These are phyloP conservation scores for Scutellaria galericulata DNA, from an alignment of 257 asterid genomes.

Conservation along the genomic window DNA sequence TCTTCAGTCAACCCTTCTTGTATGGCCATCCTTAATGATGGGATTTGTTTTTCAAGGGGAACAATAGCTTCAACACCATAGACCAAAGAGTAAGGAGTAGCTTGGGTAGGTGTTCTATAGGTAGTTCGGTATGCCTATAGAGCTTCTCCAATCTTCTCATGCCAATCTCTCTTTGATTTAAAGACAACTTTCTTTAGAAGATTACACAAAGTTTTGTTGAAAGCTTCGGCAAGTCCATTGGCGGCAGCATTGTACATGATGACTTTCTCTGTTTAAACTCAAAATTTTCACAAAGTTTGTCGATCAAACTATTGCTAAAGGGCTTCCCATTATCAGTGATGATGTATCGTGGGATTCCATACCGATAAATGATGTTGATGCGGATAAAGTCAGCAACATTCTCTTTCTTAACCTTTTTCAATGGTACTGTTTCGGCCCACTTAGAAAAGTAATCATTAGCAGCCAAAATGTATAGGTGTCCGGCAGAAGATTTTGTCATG, in stretches of 20 bases:
- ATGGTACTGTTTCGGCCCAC: background rate
- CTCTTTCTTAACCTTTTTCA: background rate
- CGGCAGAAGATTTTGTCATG: background rate
- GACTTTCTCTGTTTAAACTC: background rate
- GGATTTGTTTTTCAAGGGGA: background rate
- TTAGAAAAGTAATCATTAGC: background rate
- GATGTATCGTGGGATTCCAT: background rate
- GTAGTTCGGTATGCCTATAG: background rate
- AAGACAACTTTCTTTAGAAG: background rate
- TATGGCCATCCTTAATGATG: background rate
- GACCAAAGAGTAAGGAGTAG: background rate
- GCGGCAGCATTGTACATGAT: background rate
- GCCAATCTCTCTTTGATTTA: background rate
- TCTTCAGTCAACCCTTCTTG: background rate
- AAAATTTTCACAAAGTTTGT: background rate
- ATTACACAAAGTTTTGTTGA: background rate
- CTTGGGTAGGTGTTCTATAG: background rate
- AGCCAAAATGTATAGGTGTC: background rate
- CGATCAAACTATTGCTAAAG: background rate
- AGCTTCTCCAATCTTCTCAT: background rate
- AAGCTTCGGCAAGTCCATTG: background rate
- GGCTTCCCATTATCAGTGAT: background rate
- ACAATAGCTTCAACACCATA: background rate
- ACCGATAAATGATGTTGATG: background rate
- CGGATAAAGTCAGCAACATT: too few species aligned